phyloP scores from a whole-genome alignment of 1,139 yeast genomes.

The Kodamaea derodonti region DNA sequence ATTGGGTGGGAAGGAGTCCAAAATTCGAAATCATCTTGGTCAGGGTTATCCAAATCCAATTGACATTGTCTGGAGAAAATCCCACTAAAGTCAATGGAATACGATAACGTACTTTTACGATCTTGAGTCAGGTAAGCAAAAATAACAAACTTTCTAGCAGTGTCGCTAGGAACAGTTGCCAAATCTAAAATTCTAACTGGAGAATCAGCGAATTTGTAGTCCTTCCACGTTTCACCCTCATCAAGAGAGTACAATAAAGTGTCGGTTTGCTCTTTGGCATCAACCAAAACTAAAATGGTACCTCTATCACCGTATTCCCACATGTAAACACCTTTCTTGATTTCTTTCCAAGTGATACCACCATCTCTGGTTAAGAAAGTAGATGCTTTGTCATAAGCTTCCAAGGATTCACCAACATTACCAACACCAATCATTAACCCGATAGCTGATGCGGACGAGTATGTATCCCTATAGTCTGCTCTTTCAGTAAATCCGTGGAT shows the following conservation, averaged over 20 bases:
- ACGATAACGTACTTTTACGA: conserved; percentile 24
- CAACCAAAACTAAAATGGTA: conserved; percentile 70
- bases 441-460: conserved; percentile 82
- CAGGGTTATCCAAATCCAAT: conserved; percentile 56
- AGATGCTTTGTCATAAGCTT: conserved; percentile 48
- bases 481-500: conserved; percentile 92
- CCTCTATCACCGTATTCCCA: conserved; percentile 99
- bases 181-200: conserved; percentile 62
- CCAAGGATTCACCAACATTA: conserved; percentile 71
- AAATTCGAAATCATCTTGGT: conserved; percentile 71
- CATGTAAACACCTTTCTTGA: conserved; percentile 67
- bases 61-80: conserved; percentile 67
- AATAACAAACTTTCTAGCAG: conserved; percentile 63
- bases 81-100: conserved; percentile 68
- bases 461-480: conserved; percentile 76
- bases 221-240: conserved; percentile 76
- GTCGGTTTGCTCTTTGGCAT: conserved; percentile 55
- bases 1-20: conserved; percentile 78
- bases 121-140: conserved; percentile 20
- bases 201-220: conserved; percentile 58
- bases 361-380: conserved; percentile 85
- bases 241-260: conserved; percentile 64
- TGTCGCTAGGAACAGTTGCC: conserved; percentile 89
- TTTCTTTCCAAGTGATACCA: conserved; percentile 83
- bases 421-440: conserved; percentile 89